Conservation (phyloP, 306 rosid genomes). For the Prunus armeniaca region DNA sequence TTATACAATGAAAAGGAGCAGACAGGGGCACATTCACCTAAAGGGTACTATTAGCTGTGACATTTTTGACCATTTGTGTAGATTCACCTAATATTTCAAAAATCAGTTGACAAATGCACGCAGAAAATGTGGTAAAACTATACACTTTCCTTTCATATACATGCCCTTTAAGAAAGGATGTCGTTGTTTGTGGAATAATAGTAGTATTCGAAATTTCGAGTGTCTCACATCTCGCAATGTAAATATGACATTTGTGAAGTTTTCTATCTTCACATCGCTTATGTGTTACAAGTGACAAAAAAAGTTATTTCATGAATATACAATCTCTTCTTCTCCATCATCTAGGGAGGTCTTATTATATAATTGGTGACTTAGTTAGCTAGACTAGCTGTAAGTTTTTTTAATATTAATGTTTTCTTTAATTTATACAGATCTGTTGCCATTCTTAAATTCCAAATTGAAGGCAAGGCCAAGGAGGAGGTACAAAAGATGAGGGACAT, state of each 20-base stretch:
- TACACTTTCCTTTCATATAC: background rate
- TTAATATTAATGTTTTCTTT: background rate
- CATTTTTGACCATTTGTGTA: background rate
- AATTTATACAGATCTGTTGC: background rate
- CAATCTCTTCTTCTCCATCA: background rate
- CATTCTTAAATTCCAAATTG: background rate
- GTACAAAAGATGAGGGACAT: background rate
- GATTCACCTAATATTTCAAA: conserved; percentile 2
- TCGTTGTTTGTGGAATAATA: background rate
- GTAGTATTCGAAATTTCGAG: background rate
- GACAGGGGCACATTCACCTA: conserved; percentile 11
- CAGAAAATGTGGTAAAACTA: background rate
- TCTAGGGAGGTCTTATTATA: background rate
- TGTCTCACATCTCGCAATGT: background rate
- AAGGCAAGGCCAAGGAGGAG: background rate
- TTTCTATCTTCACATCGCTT: background rate
- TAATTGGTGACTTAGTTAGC: background rate
- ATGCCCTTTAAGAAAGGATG: background rate
- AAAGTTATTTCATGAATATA: background rate
- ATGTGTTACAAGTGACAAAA: background rate
- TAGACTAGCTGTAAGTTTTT: background rate
- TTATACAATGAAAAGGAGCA: background rate
- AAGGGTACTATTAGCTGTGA: background rate
- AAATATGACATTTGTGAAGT: background rate
- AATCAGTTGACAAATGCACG: conserved; percentile 1